Conservation (phyloP, 225 moss, liverwort and hornwort species). For the Physcomitrium patens region DNA sequence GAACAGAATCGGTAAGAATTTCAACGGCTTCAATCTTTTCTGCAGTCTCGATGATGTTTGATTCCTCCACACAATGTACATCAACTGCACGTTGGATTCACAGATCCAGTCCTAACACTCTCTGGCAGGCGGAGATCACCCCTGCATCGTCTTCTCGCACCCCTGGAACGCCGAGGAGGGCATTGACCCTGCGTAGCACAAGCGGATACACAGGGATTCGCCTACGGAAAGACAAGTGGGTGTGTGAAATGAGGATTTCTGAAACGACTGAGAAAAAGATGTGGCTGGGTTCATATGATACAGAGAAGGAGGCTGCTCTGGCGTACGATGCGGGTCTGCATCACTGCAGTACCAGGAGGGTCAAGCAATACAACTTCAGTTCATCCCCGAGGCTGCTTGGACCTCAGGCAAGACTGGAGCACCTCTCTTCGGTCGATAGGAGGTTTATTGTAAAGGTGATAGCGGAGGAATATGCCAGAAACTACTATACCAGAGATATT, state of each 20-base stretch:
- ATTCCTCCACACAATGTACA: too few relatives aligned
- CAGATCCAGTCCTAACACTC: neutral
- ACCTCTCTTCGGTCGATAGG: constrained; percentile 34
- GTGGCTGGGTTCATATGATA: constrained; percentile 48
- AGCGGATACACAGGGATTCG: constrained; percentile 38
- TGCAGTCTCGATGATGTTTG: too few relatives aligned
- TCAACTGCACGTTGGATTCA: too few relatives aligned
- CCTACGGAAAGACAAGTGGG: constrained; percentile 47
- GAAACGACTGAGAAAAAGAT: constrained; percentile 48
- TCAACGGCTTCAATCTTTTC: too few relatives aligned
- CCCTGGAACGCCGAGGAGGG: constrained; percentile 13
- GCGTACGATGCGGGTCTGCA: constrained; percentile 45
- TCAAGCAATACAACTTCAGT: constrained; percentile 34
- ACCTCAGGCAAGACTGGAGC: constrained; percentile 9
- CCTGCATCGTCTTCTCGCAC: neutral
- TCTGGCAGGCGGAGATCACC: neutral
- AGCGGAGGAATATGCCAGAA: constrained; percentile 45
- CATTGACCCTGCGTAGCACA: neutral
- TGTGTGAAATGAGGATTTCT: constrained; percentile 47
- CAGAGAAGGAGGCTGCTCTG: constrained; percentile 51
- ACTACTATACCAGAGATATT: constrained; percentile 33
- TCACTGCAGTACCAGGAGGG: constrained; percentile 30
- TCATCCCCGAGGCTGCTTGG: constrained; percentile 42
- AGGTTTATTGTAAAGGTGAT: constrained; percentile 24
- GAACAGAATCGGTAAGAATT: too few relatives aligned